These are phyloP conservation scores for Parmelia sp. DNA, from an alignment of 495 filamentous ascomycete species.

Conservation along the genomic window DNA sequence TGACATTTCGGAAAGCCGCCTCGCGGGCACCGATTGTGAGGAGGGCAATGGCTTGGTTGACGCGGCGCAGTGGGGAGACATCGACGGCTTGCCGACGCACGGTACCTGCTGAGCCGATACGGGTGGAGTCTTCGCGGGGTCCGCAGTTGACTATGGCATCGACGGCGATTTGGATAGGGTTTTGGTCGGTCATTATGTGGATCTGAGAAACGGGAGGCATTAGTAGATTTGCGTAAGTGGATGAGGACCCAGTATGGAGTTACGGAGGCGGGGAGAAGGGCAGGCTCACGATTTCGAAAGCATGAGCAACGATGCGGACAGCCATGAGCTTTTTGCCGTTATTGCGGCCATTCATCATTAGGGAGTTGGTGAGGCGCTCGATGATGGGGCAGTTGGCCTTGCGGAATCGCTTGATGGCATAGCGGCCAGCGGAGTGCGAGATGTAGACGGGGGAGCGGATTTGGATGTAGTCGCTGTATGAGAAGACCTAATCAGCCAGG, in stretches of 20 bases:
- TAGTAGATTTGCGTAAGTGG: not conserved
- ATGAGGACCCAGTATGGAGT: not conserved
- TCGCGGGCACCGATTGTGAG: slow-evolving; percentile 96
- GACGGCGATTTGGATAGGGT: slow-evolving; percentile 98
- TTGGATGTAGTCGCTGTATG: slow-evolving; percentile 93
- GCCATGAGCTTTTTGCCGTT: slow-evolving; percentile 99
- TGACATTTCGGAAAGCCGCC: slow-evolving; percentile 97
- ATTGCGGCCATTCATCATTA: slow-evolving; percentile 99
- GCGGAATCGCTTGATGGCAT: slow-evolving; percentile 98
- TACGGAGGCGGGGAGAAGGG: not conserved
- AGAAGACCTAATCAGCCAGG: slow-evolving; percentile 41
- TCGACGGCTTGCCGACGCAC: slow-evolving; percentile 99
- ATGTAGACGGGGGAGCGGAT: slow-evolving; percentile 98
- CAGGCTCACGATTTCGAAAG: slow-evolving; percentile 95
- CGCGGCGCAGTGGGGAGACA: slow-evolving; percentile 96
- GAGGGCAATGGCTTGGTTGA: slow-evolving; percentile 98
- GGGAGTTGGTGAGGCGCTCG: slow-evolving; percentile 98
- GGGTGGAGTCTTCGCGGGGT: slow-evolving; percentile 98
- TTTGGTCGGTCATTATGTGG: slow-evolving; percentile 99
- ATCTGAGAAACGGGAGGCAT: slow-evolving; percentile 50
- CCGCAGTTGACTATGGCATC: slow-evolving; percentile 99
- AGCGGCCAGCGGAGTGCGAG: slow-evolving; percentile 96
- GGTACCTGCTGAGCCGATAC: slow-evolving; percentile 98
- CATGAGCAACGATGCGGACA: slow-evolving; percentile 96
- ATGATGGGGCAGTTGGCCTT: slow-evolving; percentile 99